Evolutionary conservation across 2,329 filamentous ascomycete genomes (phyloP).

Genomic region (Talaromyces piceae): DNA sequence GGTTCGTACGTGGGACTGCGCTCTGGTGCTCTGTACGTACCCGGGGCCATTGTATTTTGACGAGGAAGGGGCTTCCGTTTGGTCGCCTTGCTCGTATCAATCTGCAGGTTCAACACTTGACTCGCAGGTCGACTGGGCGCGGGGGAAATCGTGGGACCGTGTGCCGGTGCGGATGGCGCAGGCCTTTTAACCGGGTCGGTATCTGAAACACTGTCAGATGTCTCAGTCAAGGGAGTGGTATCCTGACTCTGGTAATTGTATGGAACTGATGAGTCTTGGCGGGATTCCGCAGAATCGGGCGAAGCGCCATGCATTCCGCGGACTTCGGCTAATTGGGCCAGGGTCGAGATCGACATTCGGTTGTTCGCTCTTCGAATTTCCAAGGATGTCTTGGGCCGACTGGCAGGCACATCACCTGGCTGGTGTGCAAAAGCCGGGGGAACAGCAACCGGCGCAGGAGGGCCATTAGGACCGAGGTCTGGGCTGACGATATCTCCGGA

Average conservation of each 20-base stretch:
- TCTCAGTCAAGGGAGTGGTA: slow-evolving; percentile 5
- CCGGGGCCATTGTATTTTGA: slow-evolving; percentile 16
- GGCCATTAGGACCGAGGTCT: slow-evolving; percentile 43
- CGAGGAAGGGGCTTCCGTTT: slow-evolving; percentile 47
- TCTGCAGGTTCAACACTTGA: slow-evolving; percentile 10
- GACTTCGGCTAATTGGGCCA: slow-evolving; percentile 70
- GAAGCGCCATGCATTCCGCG: slow-evolving; percentile 43
- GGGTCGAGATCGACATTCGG: slow-evolving; percentile 72
- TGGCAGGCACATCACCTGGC: slow-evolving; percentile 61
- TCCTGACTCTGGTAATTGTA: not conserved
- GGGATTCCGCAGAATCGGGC: slow-evolving; percentile 8
- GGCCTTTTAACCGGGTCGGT: slow-evolving; percentile 1
- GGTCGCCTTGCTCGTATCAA: slow-evolving; percentile 40
- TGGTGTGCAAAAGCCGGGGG: slow-evolving; percentile 76
- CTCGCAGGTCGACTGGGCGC: not conserved
- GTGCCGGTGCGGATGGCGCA: slow-evolving; percentile 8
- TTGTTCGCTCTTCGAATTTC: slow-evolving; percentile 75
- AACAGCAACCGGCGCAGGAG: slow-evolving; percentile 67
- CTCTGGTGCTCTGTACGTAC: slow-evolving; percentile 4
- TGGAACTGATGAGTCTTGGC: not conserved
- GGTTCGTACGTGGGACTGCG: slow-evolving; percentile 9
- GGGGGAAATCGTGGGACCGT: not conserved
- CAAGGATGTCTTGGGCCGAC: slow-evolving; percentile 64
- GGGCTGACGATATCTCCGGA: slow-evolving; percentile 22
- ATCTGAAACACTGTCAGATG: slow-evolving; percentile 4